A percentile compares a stretch with the other conserved stretches of the same genome.
phyloP scores from a whole-genome alignment of 768 basidiomycete species.

The Tricholoma flavovirens region DNA sequence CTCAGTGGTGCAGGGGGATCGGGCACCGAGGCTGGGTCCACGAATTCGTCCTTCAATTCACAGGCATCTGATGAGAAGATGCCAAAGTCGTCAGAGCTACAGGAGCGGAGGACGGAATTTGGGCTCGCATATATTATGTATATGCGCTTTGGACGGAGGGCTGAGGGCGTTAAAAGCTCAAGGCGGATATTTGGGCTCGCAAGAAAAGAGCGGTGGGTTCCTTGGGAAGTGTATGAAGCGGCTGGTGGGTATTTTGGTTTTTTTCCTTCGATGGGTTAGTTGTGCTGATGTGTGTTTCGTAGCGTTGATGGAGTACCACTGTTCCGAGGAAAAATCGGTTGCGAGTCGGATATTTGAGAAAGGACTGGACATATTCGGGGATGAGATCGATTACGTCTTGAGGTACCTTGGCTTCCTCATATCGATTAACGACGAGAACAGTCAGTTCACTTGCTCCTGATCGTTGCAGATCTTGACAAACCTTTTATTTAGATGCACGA shows the following conservation, averaged over 20 bases:
- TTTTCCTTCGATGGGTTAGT: not conserved
- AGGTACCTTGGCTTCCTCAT: slow-evolving; percentile 92
- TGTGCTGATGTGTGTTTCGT: slow-evolving; percentile 5
- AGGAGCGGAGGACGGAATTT: slow-evolving; percentile 61
- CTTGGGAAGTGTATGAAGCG: slow-evolving; percentile 94
- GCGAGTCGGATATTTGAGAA: slow-evolving; percentile 92
- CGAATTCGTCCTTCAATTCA: slow-evolving; percentile 42
- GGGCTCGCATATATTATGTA: slow-evolving; percentile 83
- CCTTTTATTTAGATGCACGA: slow-evolving; percentile 66
- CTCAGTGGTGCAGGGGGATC: not conserved
- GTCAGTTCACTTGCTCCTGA: slow-evolving; percentile 42
- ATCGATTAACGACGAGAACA: slow-evolving; percentile 91
- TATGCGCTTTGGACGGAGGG: slow-evolving; percentile 86
- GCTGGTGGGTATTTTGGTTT: slow-evolving; percentile 50
- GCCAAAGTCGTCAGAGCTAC: slow-evolving; percentile 47
- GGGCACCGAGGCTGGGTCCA: slow-evolving; percentile 25
- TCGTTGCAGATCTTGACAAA: slow-evolving; percentile 2
- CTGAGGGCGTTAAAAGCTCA: slow-evolving; percentile 80
- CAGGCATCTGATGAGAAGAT: slow-evolving; percentile 50
- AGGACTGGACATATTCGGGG: slow-evolving; percentile 77
- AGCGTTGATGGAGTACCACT: slow-evolving; percentile 97
- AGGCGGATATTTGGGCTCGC: slow-evolving; percentile 78
- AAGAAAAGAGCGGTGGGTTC: slow-evolving; percentile 63
- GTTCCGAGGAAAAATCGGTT: slow-evolving; percentile 67
- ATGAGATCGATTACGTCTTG: slow-evolving; percentile 80